Conservation (phyloP, 139 green algal genomes). For the Medakamo hakoo region DNA sequence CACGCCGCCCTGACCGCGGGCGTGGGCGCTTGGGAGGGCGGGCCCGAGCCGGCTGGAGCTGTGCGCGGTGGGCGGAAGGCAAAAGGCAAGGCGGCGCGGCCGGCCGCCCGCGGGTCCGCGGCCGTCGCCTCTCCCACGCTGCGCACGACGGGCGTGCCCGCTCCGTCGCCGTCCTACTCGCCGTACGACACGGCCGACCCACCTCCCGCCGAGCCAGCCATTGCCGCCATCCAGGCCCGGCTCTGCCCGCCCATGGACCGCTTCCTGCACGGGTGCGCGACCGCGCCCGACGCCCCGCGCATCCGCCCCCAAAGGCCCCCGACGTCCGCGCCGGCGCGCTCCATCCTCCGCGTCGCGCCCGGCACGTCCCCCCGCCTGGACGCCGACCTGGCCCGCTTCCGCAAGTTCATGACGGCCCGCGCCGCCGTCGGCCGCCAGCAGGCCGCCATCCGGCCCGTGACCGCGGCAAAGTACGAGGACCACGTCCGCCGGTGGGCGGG, state of each 20-base stretch:
- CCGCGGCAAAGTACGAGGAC: constrained; percentile 26
- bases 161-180: background rate
- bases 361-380: constrained; percentile 14
- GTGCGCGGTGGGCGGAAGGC: background rate
- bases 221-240: background rate
- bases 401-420: constrained; percentile 20
- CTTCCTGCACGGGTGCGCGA: background rate
- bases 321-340: background rate
- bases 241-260: background rate
- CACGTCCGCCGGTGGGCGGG: constrained; percentile 10
- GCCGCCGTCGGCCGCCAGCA: constrained; percentile 23
- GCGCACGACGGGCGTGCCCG: background rate
- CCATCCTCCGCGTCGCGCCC: background rate
- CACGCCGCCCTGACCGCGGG: constrained; percentile 1
- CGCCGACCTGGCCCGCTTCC: constrained; percentile 22
- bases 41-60: background rate
- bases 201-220: background rate
- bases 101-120: background rate
- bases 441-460: constrained; percentile 23
- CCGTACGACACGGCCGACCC: no score
- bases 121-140: background rate
- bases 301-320: background rate
- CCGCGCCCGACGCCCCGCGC: background rate
- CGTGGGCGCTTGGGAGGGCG: background rate
- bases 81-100: background rate